A percentile compares a stretch with the other conserved stretches of the same genome.
phyloP scores from a whole-genome alignment of 1,284 basidiomycete species.

The Pascua sp. region DNA sequence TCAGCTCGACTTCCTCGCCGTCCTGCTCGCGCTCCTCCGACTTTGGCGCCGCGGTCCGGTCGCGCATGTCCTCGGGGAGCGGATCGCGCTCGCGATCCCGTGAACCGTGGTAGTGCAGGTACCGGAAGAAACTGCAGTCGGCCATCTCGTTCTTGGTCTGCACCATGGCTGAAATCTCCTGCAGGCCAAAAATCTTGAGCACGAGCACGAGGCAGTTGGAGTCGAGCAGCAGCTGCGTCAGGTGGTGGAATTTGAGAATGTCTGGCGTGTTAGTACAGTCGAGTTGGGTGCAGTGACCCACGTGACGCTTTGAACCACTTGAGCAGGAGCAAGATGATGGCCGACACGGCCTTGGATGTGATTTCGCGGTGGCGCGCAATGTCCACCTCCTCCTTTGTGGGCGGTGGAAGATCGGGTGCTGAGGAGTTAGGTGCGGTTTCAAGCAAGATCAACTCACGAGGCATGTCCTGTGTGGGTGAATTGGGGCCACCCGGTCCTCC shows the following conservation, averaged over 20 bases:
- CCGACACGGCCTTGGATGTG: slow-evolving; percentile 93
- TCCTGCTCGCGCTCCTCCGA: slow-evolving; percentile 38
- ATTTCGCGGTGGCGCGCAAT: slow-evolving; percentile 95
- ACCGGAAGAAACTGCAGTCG: slow-evolving; percentile 80
- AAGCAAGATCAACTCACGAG: slow-evolving; percentile 55
- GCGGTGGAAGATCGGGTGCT: slow-evolving; percentile 60
- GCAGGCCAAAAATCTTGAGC: slow-evolving; percentile 95
- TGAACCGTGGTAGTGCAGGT: slow-evolving; percentile 62
- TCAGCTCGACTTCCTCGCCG: slow-evolving; percentile 76
- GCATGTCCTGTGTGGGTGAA: slow-evolving; percentile 50
- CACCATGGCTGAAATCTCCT: slow-evolving; percentile 80
- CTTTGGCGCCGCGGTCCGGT: neutral
- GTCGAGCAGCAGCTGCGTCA: slow-evolving; percentile 90
- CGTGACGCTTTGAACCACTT: slow-evolving; percentile 99
- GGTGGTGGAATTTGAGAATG: slow-evolving; percentile 96
- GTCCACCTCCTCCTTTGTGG: slow-evolving; percentile 90
- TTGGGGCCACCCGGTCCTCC: slow-evolving; percentile 49
- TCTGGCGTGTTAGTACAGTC: slow-evolving; percentile 57
- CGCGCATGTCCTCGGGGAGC: too few species aligned
- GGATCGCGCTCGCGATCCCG: neutral
- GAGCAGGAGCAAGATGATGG: slow-evolving; percentile 80
- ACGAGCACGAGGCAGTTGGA: slow-evolving; percentile 92
- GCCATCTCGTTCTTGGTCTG: slow-evolving; percentile 73
- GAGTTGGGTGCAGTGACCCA: slow-evolving; percentile 51
- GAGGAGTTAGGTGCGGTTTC: neutral